Evolutionary conservation across 208 protist genomes (phyloP).

Genomic region (Phytomonas sp.): DNA sequence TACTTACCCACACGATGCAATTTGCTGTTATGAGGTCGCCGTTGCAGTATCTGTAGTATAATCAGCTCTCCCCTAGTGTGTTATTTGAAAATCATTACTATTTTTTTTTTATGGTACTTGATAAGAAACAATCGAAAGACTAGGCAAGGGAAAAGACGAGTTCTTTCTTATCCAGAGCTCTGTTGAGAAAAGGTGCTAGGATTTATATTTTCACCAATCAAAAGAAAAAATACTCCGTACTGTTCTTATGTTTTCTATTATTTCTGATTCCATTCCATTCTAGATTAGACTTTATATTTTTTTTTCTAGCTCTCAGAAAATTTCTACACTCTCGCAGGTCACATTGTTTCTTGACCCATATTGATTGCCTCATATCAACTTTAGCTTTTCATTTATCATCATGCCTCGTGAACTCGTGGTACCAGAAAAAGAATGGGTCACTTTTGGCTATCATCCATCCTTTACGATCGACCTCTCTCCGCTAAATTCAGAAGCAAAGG

Average conservation of each 20-base stretch:
- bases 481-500: neutral
- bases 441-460: neutral
- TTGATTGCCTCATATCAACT: neutral
- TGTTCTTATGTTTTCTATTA: neutral
- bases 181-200: neutral
- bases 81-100: neutral
- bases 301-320: neutral
- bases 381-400: neutral
- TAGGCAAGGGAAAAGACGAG: neutral
- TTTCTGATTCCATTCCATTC: neutral
- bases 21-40: neutral
- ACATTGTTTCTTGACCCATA: neutral
- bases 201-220: neutral
- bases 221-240: neutral
- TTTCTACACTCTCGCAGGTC: neutral
- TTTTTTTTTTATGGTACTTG: neutral
- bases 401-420: neutral
- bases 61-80: neutral
- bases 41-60: neutral
- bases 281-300: neutral
- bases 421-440: neutral
- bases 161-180: neutral
- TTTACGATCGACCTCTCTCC: neutral
- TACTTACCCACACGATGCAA: neutral
- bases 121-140: neutral